These are phyloP conservation scores for Candida lessepsii DNA, from an alignment of 805 yeast species.

Conservation along the genomic window DNA sequence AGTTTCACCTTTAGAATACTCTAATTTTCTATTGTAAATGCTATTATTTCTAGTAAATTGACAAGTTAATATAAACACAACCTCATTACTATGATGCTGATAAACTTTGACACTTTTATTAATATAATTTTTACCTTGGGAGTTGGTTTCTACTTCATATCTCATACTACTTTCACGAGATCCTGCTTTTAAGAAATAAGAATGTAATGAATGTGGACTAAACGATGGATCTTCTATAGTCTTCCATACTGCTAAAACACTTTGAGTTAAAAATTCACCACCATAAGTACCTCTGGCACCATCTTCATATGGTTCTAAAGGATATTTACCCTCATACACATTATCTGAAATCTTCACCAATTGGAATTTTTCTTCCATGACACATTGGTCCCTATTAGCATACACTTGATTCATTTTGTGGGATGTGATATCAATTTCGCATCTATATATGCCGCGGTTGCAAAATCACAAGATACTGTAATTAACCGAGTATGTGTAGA, in stretches of 20 bases:
- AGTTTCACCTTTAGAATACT: constrained; percentile 18
- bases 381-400: constrained; percentile 14
- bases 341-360: constrained; percentile 11
- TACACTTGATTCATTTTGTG: constrained; percentile 15
- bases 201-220: constrained; percentile 40
- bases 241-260: constrained; percentile 36
- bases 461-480: constrained; percentile 7
- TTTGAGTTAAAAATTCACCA: constrained; percentile 37
- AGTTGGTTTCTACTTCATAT: constrained; percentile 30
- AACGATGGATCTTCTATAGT: constrained; percentile 20
- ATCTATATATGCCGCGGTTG: constrained; percentile 1
- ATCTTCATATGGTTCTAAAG: constrained; percentile 20
- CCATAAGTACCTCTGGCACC: constrained; percentile 40
- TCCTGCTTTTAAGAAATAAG: constrained; percentile 39
- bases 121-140: constrained; percentile 34
- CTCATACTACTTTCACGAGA: constrained; percentile 24
- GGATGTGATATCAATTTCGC: not conserved
- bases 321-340: constrained; percentile 19
- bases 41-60: constrained; percentile 33
- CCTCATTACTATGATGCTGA: constrained; percentile 26
- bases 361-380: constrained; percentile 18
- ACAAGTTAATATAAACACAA: constrained; percentile 30
- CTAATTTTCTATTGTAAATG: constrained; percentile 14
- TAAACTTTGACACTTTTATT: constrained; percentile 30
- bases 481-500: constrained; percentile 1